Evolutionary conservation across 2,329 filamentous ascomycete genomes (phyloP), one percentile per base, ranked within the genome.

Genomic region (Beauveria brongniartii): DNA sequence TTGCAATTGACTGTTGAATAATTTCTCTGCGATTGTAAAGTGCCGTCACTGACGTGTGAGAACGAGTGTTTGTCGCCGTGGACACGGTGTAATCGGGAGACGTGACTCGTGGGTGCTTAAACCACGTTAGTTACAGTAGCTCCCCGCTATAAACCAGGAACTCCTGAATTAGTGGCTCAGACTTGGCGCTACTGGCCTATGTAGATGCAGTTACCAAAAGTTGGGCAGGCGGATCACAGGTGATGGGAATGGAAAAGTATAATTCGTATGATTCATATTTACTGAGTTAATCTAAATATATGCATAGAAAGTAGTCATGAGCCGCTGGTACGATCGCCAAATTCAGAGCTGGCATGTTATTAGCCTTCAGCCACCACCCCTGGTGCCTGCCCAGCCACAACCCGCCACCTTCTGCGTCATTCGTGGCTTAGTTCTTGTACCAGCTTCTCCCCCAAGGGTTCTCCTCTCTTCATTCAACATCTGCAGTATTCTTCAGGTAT

Each of bases 51-150:
- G 56, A 37, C 40, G 9, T 16, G 3, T 3, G 9, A 20, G 24
- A 26, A 34, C 24, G 24, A 34, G 47, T 40, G 56, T 52, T 59
- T 59, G 56, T n/a, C 24, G 24, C 37, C 40, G 56, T 44, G 56
- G 48, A 53, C 56, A 52, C 56, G 26, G 56, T 59, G 56, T 59
- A 59, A 16, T 43, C 46, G 48, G 56, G 40, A 53, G 48, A 59
- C 14, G 26, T 28, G 40, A 6, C 34, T 37, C 34, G 34, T 37
- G 53, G 34, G 30, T 26, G 14, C 48, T 53, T 26, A 37, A 50
- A 26, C n/a, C 7, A 16, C 34, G 34, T 37, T 37, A 37, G 4
- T 37, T 37, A 37, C 34, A 16, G 34, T 2, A 59, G 56, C 56
- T 52, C 47, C 54, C 54, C 54, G 54, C 54, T 46, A 46, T 44